Evolutionary conservation across 2,329 filamentous ascomycete genomes (phyloP).

Genomic region (Sporothrix luriei): DNA sequence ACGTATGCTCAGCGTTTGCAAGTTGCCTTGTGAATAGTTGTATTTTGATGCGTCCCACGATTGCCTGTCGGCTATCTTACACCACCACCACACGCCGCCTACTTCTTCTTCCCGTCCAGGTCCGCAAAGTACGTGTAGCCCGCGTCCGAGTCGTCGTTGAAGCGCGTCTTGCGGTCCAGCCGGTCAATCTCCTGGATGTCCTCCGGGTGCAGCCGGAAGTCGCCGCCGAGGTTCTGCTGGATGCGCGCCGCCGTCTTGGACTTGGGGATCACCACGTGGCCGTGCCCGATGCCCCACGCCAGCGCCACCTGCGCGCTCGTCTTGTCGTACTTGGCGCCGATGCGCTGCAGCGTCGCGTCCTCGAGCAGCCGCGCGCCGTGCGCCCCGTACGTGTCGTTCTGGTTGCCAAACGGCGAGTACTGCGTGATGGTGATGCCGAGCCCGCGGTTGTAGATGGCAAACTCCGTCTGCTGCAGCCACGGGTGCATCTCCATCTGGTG

Average conservation of each 20-base stretch:
- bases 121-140: constrained; percentile 20
- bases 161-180: constrained; percentile 22
- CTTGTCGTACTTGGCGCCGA: constrained; percentile 70
- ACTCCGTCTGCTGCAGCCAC: constrained; percentile 62
- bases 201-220: constrained; percentile 14
- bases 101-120: constrained; percentile 22
- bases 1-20: no score
- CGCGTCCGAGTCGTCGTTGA: constrained; percentile 26
- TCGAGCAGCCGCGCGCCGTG: constrained; percentile 42
- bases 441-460: constrained; percentile 60
- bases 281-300: constrained; percentile 81
- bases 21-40: no score
- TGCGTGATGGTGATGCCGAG: constrained; percentile 63
- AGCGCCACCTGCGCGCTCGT: constrained; percentile 78
- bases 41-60: no score
- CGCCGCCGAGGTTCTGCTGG: constrained; percentile 52
- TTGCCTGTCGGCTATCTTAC: no score
- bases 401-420: constrained; percentile 66
- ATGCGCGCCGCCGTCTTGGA: constrained; percentile 61
- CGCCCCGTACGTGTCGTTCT: constrained; percentile 41
- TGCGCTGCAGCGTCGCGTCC: constrained; percentile 63
- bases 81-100: background rate
- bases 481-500: constrained; percentile 66
- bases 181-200: constrained; percentile 23
- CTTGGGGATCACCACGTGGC: constrained; percentile 76